These are phyloP conservation scores for Colletotrichum limetticola DNA, from an alignment of 2,329 filamentous ascomycete species.

Conservation along the genomic window DNA sequence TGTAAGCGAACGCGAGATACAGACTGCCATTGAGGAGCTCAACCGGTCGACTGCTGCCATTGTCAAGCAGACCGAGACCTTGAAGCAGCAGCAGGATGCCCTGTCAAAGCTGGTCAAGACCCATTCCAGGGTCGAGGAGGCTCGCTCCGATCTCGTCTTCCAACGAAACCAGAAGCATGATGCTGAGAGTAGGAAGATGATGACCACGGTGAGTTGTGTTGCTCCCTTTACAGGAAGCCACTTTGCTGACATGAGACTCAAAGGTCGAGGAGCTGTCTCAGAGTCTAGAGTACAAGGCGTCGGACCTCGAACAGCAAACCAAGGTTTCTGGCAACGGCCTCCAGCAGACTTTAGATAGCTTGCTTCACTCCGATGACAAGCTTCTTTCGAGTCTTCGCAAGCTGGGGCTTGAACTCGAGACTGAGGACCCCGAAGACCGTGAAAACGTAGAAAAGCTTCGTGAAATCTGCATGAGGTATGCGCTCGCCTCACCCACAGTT, in stretches of 20 bases:
- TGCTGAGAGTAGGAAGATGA: slow-evolving; percentile 53
- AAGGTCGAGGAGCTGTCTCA: slow-evolving; percentile 62
- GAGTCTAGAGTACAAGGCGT: slow-evolving; percentile 55
- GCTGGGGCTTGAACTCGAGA: slow-evolving; percentile 69
- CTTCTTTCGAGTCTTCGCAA: slow-evolving; percentile 74
- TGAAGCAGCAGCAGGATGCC: slow-evolving; percentile 72
- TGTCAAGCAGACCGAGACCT: slow-evolving; percentile 69
- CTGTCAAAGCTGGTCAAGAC: slow-evolving; percentile 63
- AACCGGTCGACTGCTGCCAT: slow-evolving; percentile 72
- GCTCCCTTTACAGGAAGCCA: no score
- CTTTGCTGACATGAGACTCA: neutral
- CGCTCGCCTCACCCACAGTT: neutral
- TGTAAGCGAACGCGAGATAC: slow-evolving; percentile 69
- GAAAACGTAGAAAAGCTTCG: slow-evolving; percentile 66
- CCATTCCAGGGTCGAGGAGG: slow-evolving; percentile 46
- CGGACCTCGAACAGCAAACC: slow-evolving; percentile 63
- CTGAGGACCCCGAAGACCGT: slow-evolving; percentile 62
- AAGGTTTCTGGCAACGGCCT: slow-evolving; percentile 56
- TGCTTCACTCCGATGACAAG: slow-evolving; percentile 72
- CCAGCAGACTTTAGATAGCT: slow-evolving; percentile 58
- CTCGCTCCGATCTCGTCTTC: slow-evolving; percentile 48
- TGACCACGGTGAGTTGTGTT: slow-evolving; percentile 50
- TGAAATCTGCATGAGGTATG: slow-evolving; percentile 65
- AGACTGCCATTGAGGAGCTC: slow-evolving; percentile 71
- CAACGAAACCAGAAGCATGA: slow-evolving; percentile 51